phyloP scores from a whole-genome alignment of 2,329 filamentous ascomycete genomes.

The Orbilia brochopaga region DNA sequence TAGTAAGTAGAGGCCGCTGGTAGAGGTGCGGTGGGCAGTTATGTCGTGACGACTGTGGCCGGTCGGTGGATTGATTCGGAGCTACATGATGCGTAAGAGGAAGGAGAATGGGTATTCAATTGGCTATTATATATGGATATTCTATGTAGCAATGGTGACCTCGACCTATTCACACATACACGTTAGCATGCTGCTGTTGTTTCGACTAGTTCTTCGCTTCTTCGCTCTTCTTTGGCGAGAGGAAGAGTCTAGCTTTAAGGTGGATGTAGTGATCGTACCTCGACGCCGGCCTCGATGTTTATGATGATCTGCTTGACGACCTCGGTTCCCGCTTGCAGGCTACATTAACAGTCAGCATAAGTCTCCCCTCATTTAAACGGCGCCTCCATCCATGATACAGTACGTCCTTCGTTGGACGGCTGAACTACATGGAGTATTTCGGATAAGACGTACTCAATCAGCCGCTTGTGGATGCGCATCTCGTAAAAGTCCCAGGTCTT shows the following conservation, averaged over 20 bases:
- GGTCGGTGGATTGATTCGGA: neutral
- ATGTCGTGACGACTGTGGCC: neutral
- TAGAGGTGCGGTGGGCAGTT: too few relatives aligned
- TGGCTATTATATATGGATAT: constrained; percentile 15
- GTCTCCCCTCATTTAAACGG: too few relatives aligned
- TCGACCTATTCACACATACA: constrained; percentile 64
- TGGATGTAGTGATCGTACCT: constrained; percentile 58
- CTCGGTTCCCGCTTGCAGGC: constrained; percentile 95
- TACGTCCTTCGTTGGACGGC: too few relatives aligned
- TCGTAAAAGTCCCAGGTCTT: constrained; percentile 99
- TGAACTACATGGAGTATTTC: neutral
- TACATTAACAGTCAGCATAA: constrained; percentile 56
- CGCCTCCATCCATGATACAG: too few relatives aligned
- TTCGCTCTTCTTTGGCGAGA: too few relatives aligned
- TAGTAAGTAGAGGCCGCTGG: too few relatives aligned
- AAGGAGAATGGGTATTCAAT: constrained; percentile 19
- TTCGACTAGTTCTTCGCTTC: too few relatives aligned
- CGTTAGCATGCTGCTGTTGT: constrained; percentile 9
- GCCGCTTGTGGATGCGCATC: constrained; percentile 99
- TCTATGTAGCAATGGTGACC: constrained; percentile 86
- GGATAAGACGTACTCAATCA: constrained; percentile 76
- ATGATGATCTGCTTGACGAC: constrained; percentile 96
- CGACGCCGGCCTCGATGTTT: constrained; percentile 92
- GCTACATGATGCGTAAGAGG: constrained; percentile 25
- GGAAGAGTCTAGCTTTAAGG: too few relatives aligned